These are phyloP conservation scores for Malassezia equina DNA, from an alignment of 1,284 basidiomycete species.

Conservation along the genomic window DNA sequence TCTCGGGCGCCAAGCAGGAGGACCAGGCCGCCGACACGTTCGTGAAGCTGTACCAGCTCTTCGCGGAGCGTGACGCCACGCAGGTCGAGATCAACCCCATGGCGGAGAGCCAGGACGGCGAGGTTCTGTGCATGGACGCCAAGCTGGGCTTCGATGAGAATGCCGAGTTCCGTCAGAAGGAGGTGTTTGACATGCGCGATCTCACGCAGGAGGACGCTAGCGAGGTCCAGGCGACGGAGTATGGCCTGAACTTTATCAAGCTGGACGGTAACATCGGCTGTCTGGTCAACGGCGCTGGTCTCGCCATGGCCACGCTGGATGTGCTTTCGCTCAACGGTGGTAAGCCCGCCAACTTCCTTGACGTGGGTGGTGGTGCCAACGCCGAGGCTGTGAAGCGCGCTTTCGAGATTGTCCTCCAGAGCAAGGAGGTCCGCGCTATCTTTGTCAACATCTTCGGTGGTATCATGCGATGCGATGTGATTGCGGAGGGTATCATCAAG, in stretches of 20 bases:
- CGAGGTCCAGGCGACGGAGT: conserved; percentile 68
- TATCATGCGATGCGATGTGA: conserved; percentile 90
- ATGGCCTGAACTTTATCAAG: conserved; percentile 97
- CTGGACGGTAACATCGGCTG: conserved; percentile 96
- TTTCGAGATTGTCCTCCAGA: conserved; percentile 83
- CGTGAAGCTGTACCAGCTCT: conserved; percentile 86
- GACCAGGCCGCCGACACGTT: conserved; percentile 85
- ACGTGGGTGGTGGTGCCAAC: conserved; percentile 93
- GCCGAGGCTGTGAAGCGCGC: conserved; percentile 99
- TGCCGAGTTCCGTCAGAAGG: conserved; percentile 91
- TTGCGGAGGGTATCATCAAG: conserved; percentile 76
- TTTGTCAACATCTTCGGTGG: conserved; percentile 76
- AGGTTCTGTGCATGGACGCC: conserved; percentile 98
- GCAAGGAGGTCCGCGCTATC: conserved; percentile 90
- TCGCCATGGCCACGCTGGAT: conserved; percentile 99
- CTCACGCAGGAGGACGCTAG: conserved; percentile 90
- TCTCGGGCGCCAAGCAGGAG: conserved; percentile 64
- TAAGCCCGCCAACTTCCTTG: conserved; percentile 94
- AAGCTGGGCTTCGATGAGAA: conserved; percentile 99
- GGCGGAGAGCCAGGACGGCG: conserved; percentile 85
- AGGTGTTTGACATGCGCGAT: conserved; percentile 81
- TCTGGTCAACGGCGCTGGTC: conserved; percentile 93
- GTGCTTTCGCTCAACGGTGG: conserved; percentile 64
- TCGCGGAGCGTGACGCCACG: conserved; percentile 97
- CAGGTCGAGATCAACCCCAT: conserved; percentile 99